phyloP scores from a whole-genome alignment of 2,329 filamentous ascomycete genomes.

The Didymella sp. region DNA sequence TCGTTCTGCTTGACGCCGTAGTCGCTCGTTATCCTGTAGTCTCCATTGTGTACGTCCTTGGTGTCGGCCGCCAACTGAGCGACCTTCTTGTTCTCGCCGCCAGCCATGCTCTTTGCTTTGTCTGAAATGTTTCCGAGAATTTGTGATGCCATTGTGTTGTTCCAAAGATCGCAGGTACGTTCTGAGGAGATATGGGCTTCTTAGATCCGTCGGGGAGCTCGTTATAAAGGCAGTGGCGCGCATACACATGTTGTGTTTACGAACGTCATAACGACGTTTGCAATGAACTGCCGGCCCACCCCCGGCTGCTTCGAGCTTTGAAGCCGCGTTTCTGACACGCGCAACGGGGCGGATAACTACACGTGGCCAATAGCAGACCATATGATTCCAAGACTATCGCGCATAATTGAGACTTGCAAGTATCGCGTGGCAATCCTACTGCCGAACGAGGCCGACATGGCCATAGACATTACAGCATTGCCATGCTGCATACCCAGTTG shows the following conservation, averaged over 20 bases:
- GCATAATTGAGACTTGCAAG: conserved; percentile 5
- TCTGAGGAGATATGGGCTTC: conserved; percentile 11
- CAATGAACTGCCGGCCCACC: conserved; percentile 21
- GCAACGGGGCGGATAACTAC: background rate
- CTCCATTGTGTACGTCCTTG: conserved; percentile 62
- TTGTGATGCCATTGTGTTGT: conserved; percentile 39
- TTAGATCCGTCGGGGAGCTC: conserved; percentile 9
- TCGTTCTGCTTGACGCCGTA: conserved; percentile 76
- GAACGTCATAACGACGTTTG: conserved; percentile 32
- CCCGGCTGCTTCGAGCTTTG: conserved; percentile 21
- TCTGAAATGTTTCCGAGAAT: conserved; percentile 39
- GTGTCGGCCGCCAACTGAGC: conserved; percentile 66
- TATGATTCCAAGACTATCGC: conserved; percentile 21
- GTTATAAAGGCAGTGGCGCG: background rate
- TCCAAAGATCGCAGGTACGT: conserved; percentile 8
- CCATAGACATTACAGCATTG: conserved; percentile 30
- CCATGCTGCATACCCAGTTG: conserved; percentile 24
- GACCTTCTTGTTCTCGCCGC: conserved; percentile 60
- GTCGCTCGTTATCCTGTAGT: conserved; percentile 74
- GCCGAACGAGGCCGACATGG: conserved; percentile 28
- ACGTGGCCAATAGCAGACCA: conserved; percentile 22
- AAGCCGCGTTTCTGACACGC: conserved; percentile 20
- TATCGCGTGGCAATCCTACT: conserved; percentile 25
- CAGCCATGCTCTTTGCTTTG: conserved; percentile 44
- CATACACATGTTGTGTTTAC: conserved; percentile 22